phyloP scores from a whole-genome alignment of 2,329 filamentous ascomycete species.

The Cladorrhinum sp. region DNA sequence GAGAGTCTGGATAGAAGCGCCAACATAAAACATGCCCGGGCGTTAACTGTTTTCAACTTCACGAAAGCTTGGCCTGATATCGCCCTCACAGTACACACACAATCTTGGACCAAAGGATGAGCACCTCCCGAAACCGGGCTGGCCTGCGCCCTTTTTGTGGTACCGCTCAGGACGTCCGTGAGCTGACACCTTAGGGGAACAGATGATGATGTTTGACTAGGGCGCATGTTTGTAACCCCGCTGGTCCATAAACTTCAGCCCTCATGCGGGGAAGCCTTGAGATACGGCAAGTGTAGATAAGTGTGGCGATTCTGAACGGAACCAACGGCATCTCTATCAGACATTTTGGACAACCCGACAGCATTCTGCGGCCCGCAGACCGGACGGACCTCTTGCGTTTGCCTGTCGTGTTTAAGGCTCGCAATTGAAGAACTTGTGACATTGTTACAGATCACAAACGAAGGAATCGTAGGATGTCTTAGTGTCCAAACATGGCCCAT shows the following conservation, averaged over 20 bases:
- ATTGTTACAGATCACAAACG: too few species aligned
- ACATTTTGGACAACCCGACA: not conserved
- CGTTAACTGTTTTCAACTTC: not conserved
- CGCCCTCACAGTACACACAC: not conserved
- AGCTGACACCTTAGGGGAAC: not conserved
- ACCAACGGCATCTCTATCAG: not conserved
- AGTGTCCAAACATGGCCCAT: too few species aligned
- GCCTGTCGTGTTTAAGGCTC: too few species aligned
- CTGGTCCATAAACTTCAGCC: not conserved
- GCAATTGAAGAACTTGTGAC: too few species aligned
- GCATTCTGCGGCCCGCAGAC: too few species aligned
- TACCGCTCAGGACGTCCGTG: not conserved
- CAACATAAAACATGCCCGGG: conserved; percentile 1
- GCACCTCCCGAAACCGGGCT: not conserved
- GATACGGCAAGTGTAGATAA: not conserved
- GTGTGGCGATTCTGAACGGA: not conserved
- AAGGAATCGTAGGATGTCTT: not conserved
- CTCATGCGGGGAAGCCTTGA: conserved; percentile 3
- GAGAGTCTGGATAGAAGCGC: conserved; percentile 12
- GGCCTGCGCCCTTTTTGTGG: not conserved
- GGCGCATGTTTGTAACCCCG: not conserved
- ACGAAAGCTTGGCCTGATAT: too few species aligned
- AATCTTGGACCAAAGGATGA: not conserved
- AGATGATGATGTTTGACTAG: not conserved
- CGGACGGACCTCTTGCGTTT: too few species aligned